These are phyloP conservation scores for Pseudomonodictys pantanalensis DNA, from an alignment of 495 filamentous ascomycete species.

Conservation along the genomic window DNA sequence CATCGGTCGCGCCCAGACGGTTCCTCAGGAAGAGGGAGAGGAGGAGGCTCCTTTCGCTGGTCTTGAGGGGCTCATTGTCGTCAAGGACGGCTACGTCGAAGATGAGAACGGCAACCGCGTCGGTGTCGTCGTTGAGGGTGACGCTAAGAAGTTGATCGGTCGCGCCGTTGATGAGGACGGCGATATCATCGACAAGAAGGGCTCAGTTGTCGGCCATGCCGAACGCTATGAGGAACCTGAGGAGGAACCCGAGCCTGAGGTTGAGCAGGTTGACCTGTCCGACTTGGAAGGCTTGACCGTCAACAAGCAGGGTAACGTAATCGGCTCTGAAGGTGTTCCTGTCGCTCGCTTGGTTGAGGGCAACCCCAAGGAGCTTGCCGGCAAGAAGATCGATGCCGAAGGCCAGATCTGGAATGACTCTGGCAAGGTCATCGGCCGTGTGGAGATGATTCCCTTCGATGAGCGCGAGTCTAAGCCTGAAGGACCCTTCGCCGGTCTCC, in stretches of 20 bases:
- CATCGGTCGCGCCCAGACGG: constrained; percentile 45
- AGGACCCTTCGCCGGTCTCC: constrained; percentile 71
- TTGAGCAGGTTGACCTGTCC: constrained; percentile 54
- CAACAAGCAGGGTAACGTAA: constrained; percentile 79
- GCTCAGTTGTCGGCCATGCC: constrained; percentile 59
- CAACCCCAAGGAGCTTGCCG: constrained; percentile 62
- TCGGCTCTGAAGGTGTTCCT: constrained; percentile 66
- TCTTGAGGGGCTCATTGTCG: constrained; percentile 60
- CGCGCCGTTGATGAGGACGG: constrained; percentile 63
- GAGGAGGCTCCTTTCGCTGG: constrained; percentile 63
- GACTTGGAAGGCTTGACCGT: constrained; percentile 62
- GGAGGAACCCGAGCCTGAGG: constrained; percentile 42
- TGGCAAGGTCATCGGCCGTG: constrained; percentile 69
- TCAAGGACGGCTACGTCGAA: constrained; percentile 57
- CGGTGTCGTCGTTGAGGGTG: constrained; percentile 58
- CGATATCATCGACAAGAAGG: constrained; percentile 61
- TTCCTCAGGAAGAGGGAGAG: constrained; percentile 49
- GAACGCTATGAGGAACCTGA: constrained; percentile 55
- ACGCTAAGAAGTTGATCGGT: constrained; percentile 62
- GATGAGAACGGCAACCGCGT: constrained; percentile 60
- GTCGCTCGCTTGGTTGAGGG: constrained; percentile 70
- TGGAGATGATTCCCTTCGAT: constrained; percentile 68
- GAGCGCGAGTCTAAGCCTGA: constrained; percentile 70
- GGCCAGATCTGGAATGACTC: constrained; percentile 73
- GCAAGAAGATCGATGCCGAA: constrained; percentile 66